Conservation (phyloP, 2,329 filamentous ascomycete species). For the Truncatella angustata region DNA sequence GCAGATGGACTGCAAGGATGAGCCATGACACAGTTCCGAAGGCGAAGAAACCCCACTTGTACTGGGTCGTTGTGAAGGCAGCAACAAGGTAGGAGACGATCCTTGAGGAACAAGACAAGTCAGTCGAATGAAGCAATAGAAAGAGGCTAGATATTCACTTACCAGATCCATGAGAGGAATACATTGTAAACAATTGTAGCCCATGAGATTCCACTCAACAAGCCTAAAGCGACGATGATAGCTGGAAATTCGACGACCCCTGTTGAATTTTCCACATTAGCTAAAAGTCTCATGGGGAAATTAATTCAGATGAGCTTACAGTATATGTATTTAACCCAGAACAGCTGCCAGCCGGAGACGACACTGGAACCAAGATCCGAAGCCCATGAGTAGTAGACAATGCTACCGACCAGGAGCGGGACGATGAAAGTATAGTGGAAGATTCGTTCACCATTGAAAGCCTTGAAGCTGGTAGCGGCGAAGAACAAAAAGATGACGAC, state of each 20-base stretch:
- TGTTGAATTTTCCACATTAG: background rate
- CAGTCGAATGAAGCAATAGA: constrained; percentile 11
- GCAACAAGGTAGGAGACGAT: constrained; percentile 47
- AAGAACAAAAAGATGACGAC: constrained; percentile 42
- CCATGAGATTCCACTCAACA: constrained; percentile 54
- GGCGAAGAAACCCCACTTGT: constrained; percentile 58
- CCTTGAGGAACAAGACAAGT: constrained; percentile 21
- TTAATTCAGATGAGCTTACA: background rate
- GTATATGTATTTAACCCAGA: constrained; percentile 53
- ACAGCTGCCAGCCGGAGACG: constrained; percentile 48
- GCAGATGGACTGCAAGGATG: constrained; percentile 43
- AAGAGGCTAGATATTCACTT: constrained; percentile 12
- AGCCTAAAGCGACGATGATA: constrained; percentile 43
- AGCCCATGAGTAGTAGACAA: constrained; percentile 52
- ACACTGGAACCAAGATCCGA: constrained; percentile 41
- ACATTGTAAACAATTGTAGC: constrained; percentile 52
- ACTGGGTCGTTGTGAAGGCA: constrained; percentile 45
- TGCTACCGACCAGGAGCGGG: constrained; percentile 45
- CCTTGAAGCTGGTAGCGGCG: constrained; percentile 38
- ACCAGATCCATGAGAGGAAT: constrained; percentile 48
- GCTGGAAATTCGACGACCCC: constrained; percentile 49
- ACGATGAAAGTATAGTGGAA: constrained; percentile 57
- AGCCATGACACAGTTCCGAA: constrained; percentile 49
- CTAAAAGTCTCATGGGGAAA: background rate
- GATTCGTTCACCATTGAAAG: constrained; percentile 47